phyloP scores from a whole-genome alignment of 78 protist genomes.

The Thecamonas trahens region DNA sequence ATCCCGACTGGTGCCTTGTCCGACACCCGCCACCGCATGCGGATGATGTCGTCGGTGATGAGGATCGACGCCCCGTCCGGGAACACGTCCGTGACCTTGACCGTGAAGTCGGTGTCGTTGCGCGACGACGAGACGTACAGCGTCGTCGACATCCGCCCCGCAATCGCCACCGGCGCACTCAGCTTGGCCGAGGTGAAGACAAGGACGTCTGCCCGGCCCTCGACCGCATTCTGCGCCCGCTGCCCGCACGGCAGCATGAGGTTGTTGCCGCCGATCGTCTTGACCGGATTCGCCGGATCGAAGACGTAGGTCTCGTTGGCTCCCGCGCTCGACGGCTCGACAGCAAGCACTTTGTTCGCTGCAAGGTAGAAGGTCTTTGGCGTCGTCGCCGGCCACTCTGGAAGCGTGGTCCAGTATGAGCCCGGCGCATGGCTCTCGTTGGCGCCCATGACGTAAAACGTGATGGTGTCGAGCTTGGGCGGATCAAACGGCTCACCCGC shows the following conservation, averaged over 20 bases:
- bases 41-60: constrained; percentile 3
- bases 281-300: constrained; percentile 16
- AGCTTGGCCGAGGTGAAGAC: background rate
- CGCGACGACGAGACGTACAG: background rate
- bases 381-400: too few species aligned
- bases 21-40: constrained; percentile 31
- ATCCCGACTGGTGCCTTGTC: too few species aligned
- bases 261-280: constrained; percentile 25
- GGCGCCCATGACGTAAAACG: too few species aligned
- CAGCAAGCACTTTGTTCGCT: too few species aligned
- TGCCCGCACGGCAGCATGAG: constrained; percentile 4
- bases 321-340: too few species aligned
- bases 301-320: too few species aligned
- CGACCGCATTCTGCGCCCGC: constrained; percentile 2
- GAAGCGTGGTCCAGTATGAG: too few species aligned
- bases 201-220: constrained; percentile 4
- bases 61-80: constrained; percentile 14
- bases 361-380: too few species aligned
- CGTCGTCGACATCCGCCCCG: background rate
- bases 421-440: too few species aligned
- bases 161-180: background rate
- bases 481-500: too few species aligned
- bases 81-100: constrained; percentile 24
- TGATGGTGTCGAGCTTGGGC: too few species aligned
- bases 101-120: constrained; percentile 25